phyloP scores from a whole-genome alignment of 1,284 basidiomycete species.

The Hymenochaete sp. region DNA sequence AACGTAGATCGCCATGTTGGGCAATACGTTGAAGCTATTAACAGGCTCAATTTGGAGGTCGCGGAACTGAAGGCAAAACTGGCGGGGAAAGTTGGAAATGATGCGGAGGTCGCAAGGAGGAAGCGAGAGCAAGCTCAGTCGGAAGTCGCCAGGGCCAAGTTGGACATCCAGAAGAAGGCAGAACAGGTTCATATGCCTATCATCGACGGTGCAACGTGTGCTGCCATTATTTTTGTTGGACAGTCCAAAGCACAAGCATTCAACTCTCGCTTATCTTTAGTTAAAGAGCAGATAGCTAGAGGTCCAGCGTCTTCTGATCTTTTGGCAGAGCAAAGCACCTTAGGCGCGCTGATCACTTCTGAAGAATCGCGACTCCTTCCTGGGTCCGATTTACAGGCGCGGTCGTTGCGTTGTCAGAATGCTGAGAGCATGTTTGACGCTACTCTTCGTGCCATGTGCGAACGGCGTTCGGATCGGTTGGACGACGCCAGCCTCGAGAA shows the following conservation, averaged over 20 bases:
- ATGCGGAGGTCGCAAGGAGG: conserved; percentile 53
- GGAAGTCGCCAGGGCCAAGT: conserved; percentile 63
- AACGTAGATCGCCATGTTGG: conserved; percentile 90
- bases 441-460: conserved; percentile 70
- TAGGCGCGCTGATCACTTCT: conserved; percentile 58
- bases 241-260: conserved; percentile 62
- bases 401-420: conserved; percentile 64
- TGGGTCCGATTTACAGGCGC: conserved; percentile 51
- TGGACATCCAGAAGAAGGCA: conserved; percentile 59
- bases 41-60: conserved; percentile 75
- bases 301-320: conserved; percentile 46
- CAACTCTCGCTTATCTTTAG: conserved; percentile 54
- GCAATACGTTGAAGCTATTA: conserved; percentile 91
- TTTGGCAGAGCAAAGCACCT: conserved; percentile 63
- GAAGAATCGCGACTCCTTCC: conserved; percentile 63
- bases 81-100: conserved; percentile 53
- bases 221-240: conserved; percentile 71
- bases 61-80: conserved; percentile 82
- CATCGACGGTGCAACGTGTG: conserved; percentile 67
- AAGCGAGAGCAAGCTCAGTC: conserved; percentile 59
- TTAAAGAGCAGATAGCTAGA: conserved; percentile 41
- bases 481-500: conserved; percentile 68
- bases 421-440: conserved; percentile 77
- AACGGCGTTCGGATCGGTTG: conserved; percentile 70
- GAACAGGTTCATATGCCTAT: conserved; percentile 63